Evolutionary conservation across 176 grass and related monocot species (phyloP), one percentile per base, ranked within the genome.

Genomic region (Stipa capillata): DNA sequence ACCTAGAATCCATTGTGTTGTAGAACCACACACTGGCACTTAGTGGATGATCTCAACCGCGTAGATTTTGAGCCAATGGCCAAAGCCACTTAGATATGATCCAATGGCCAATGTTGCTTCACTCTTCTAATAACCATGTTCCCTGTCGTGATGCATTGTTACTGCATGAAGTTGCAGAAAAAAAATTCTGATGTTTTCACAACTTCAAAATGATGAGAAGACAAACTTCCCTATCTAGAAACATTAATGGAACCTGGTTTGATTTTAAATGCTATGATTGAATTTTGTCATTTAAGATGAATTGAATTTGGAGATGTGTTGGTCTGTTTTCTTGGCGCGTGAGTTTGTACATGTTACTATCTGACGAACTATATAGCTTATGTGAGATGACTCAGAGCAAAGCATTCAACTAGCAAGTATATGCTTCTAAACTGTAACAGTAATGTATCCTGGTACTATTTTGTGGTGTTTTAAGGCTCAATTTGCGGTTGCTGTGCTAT

Each of bases 191-290:
- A 17, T 76, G 18, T 52, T 67, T 56, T 48, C n/a, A 48, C 52
- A 48, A 15, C 35, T 25, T 69, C 13, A 49, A 60, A 44, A 71
- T 48, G 74, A 59, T 15, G 20, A 76, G n/a, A 17, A 66, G 36
- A 57, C 48, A 45, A 52, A 34, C 16, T 58, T 21, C 21, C 3
- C 3, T n/a, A 41, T 65, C 47, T 29, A 8, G 32, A 53, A 21
- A 16, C 45, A 69, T 51, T 5, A 39, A 16, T 78, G 21, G 23
- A 59, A 74, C 57, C 3, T 76, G 21, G 14, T n/a, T 47, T 60
- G 11, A 39, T 78, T 48, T 81, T 36, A 58, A 69, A 86, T 86
- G 23, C 9, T 62, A 64, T 14, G 53, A 45, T 67, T 68, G n/a
- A 40, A 69, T 49, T 50, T 69, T 29, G n/a, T n/a, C n/a, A n/a